Evolutionary conservation across 305 asterid species (phyloP).

Genomic region (Fraxinus nigra): DNA sequence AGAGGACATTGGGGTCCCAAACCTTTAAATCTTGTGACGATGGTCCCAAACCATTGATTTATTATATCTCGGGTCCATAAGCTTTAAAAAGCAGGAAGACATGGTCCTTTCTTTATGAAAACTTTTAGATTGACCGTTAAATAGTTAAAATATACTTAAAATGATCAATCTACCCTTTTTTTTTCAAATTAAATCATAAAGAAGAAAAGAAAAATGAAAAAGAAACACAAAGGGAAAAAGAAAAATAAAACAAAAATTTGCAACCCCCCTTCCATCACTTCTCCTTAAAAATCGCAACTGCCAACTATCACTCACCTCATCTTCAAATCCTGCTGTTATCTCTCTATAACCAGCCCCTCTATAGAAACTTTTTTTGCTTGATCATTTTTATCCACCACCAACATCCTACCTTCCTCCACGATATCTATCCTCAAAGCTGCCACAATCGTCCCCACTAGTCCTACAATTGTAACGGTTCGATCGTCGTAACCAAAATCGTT

Average conservation of each 20-base stretch:
- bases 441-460: conserved; percentile 20
- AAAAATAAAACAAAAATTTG: neutral
- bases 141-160: neutral
- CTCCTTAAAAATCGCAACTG: neutral
- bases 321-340: neutral
- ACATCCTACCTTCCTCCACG: conserved; percentile 13
- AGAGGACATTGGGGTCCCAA: neutral
- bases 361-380: conserved; percentile 78
- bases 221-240: neutral
- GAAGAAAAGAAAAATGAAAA: neutral
- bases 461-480: conserved; percentile 13
- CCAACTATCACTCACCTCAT: neutral
- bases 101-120: neutral
- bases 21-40: neutral
- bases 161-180: neutral
- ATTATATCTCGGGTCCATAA: neutral
- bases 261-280: neutral
- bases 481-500: neutral
- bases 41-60: neutral
- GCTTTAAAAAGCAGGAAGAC: neutral
- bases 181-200: neutral
- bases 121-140: neutral
- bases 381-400: conserved; percentile 42
- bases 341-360: conserved; percentile 42
- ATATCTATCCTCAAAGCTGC: conserved; percentile 10